Evolutionary conservation across 139 green algal species (phyloP).

Genomic region (Raphidocelis subcapitata): DNA sequence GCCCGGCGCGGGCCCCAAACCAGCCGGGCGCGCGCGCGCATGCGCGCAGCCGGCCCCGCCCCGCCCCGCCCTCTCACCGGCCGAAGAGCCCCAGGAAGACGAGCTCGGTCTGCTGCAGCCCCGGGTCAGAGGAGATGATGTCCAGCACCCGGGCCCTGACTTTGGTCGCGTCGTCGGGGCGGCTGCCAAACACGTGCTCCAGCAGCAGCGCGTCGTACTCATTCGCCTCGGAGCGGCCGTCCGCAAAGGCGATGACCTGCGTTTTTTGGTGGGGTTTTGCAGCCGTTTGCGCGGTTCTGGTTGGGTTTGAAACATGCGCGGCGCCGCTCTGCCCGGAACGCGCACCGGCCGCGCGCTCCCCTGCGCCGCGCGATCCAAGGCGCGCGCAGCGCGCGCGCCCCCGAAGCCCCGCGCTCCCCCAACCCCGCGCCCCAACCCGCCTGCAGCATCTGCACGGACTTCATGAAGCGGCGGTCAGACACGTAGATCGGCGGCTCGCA

Average conservation of each 20-base stretch:
- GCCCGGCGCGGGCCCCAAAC: too few species aligned
- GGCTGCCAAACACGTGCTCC: conserved; percentile 86
- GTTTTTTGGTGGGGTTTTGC: too few species aligned
- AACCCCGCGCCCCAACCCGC: conserved; percentile 29
- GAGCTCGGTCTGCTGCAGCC: conserved; percentile 82
- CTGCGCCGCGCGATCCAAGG: background rate
- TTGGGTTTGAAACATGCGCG: too few species aligned
- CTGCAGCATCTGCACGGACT: conserved; percentile 82
- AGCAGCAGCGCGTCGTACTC: conserved; percentile 88
- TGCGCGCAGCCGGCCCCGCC: background rate
- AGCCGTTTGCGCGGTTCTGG: too few species aligned
- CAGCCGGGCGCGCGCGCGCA: too few species aligned
- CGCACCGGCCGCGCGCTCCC: too few species aligned
- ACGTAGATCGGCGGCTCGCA: conserved; percentile 91
- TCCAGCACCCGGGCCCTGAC: conserved; percentile 84
- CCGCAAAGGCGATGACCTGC: conserved; percentile 78
- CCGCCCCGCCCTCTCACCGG: conserved; percentile 21
- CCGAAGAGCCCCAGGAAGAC: conserved; percentile 88
- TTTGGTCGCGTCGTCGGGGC: conserved; percentile 68
- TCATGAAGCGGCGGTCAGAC: conserved; percentile 89
- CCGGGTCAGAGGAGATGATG: conserved; percentile 78
- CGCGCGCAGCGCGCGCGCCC: background rate
- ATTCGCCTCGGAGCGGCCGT: conserved; percentile 60
- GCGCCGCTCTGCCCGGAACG: too few species aligned
- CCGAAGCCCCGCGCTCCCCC: background rate